Conservation (phyloP, 768 basidiomycete genomes). For the Suillus brevipes region DNA sequence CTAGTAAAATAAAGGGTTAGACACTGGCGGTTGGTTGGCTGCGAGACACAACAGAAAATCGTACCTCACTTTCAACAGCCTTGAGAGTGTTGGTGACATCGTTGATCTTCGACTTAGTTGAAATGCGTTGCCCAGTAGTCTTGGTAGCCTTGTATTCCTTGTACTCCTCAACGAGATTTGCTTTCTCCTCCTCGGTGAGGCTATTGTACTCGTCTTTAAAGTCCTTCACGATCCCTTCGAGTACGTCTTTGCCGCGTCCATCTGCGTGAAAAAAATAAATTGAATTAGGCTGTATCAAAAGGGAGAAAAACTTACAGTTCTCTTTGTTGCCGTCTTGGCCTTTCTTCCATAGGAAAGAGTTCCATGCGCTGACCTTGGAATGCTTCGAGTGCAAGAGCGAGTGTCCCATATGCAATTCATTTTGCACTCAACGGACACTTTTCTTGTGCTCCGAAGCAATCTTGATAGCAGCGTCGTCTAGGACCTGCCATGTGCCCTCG, state of each 20-base stretch:
- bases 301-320: not conserved
- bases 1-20: not conserved
- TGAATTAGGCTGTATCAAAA: not conserved
- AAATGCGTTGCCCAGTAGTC: not conserved
- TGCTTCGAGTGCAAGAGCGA: not conserved
- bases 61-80: conserved; percentile 9
- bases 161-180: not conserved
- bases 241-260: not conserved
- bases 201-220: not conserved
- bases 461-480: not conserved
- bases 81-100: conserved; percentile 8
- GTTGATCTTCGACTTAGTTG: conserved; percentile 13
- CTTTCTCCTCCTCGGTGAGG: not conserved
- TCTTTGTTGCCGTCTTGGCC: not conserved
- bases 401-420: conserved; percentile 11
- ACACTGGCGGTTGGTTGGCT: not conserved
- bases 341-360: conserved; percentile 12
- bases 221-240: not conserved
- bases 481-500: not conserved
- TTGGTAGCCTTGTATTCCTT: not conserved
- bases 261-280: not conserved
- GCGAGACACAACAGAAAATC: not conserved
- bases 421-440: conserved; percentile 6
- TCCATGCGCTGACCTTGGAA: conserved; percentile 10
- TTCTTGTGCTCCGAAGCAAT: conserved; percentile 10